Conservation (phyloP, 441 rosid species). For the Aquilaria agallochum region DNA sequence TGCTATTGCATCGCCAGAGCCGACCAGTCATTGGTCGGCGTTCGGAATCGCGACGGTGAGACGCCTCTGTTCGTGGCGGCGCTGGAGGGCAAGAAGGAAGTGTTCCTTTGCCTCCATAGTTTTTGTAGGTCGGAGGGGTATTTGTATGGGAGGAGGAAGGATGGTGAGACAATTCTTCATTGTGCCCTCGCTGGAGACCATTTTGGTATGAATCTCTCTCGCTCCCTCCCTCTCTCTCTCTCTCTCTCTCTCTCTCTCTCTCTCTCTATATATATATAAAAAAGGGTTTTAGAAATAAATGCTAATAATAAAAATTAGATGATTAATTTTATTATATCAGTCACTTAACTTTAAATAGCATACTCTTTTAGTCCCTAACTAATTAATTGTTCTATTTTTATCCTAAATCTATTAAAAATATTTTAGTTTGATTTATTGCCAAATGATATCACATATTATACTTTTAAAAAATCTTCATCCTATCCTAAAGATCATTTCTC, state of each 20-base stretch:
- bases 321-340: no score
- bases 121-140: slow-evolving; percentile 3
- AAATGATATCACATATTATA: no score
- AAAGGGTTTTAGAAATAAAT: background rate
- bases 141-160: slow-evolving; percentile 11
- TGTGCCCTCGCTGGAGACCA: slow-evolving; percentile 26
- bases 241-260: background rate
- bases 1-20: slow-evolving; percentile 16
- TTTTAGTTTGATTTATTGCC: no score
- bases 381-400: no score
- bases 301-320: background rate
- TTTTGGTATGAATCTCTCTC: slow-evolving; percentile 16
- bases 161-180: slow-evolving; percentile 30
- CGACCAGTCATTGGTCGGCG: background rate
- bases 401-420: no score
- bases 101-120: slow-evolving; percentile 24
- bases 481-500: no score
- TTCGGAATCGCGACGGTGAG: slow-evolving; percentile 9
- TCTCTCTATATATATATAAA: background rate
- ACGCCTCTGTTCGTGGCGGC: slow-evolving; percentile 26
- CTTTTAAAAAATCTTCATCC: no score
- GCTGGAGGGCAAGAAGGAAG: slow-evolving; percentile 16
- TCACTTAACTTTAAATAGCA: no score
- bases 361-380: no score
- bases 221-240: background rate